phyloP scores from a whole-genome alignment of 2,329 filamentous ascomycete species.

The Aspergillus sp. region DNA sequence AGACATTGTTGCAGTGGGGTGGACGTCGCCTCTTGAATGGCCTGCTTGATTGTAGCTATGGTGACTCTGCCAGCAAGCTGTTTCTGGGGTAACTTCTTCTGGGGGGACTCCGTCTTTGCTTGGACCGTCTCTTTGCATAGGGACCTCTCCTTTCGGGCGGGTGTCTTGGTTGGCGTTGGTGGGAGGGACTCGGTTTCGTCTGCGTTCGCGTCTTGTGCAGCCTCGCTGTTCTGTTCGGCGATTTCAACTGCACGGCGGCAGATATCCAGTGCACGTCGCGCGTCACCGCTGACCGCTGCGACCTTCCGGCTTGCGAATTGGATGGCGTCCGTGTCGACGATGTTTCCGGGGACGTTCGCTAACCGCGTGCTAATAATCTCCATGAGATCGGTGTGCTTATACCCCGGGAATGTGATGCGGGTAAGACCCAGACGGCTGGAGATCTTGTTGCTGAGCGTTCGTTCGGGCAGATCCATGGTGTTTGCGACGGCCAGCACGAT shows the following conservation, averaged over 20 bases:
- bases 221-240: conserved; percentile 69
- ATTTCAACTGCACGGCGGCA: conserved; percentile 93
- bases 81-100: conserved; percentile 18
- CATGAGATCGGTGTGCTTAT: conserved; percentile 96
- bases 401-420: conserved; percentile 93
- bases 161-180: conserved; percentile 45
- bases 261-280: conserved; percentile 87
- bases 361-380: conserved; percentile 94
- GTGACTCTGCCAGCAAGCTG: conserved; percentile 63
- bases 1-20: conserved; percentile 89
- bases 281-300: conserved; percentile 92
- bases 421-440: conserved; percentile 87
- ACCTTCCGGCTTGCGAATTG: conserved; percentile 97
- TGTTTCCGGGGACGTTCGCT: conserved; percentile 78
- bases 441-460: conserved; percentile 97
- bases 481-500: conserved; percentile 98
- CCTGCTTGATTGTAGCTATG: conserved; percentile 87
- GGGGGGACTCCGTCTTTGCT: conserved; percentile 12
- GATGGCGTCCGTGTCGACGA: conserved; percentile 89
- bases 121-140: conserved; percentile 17
- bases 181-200: conserved; percentile 37
- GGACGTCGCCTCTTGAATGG: conserved; percentile 91
- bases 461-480: conserved; percentile 96
- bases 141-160: conserved; percentile 26
- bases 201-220: conserved; percentile 21